Percentiles rank a stretch among this genome's conserved stretches.
Evolutionary conservation across 805 yeast genomes (phyloP).

Genomic region (Wickerhamiella azyma): DNA sequence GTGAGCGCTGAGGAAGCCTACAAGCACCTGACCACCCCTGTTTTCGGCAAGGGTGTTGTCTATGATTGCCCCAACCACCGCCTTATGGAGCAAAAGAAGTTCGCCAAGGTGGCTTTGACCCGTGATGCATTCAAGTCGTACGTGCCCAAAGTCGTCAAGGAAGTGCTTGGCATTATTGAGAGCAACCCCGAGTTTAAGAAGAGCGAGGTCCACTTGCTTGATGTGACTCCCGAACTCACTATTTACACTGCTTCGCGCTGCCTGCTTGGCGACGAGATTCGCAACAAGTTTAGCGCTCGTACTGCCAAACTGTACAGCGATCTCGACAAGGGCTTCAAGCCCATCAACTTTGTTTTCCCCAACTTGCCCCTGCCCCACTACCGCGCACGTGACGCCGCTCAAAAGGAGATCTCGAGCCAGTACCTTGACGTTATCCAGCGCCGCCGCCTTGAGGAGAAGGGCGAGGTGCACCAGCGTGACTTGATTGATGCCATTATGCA

Average conservation of each 20-base stretch:
- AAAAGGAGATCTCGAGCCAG: conserved; percentile 60
- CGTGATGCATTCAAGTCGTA: conserved; percentile 69
- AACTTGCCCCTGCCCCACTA: conserved; percentile 80
- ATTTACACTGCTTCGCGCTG: conserved; percentile 92
- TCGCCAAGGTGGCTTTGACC: conserved; percentile 80
- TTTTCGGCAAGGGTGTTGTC: conserved; percentile 92
- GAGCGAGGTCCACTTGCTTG: conserved; percentile 30
- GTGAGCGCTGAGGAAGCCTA: conserved; percentile 96
- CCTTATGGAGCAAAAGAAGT: conserved; percentile 97
- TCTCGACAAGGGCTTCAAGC: conserved; percentile 93
- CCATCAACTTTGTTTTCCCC: conserved; percentile 90
- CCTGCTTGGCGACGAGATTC: conserved; percentile 80
- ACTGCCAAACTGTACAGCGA: conserved; percentile 81
- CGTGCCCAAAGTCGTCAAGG: conserved; percentile 79
- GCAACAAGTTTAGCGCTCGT: conserved; percentile 63
- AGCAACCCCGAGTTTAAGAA: conserved; percentile 25
- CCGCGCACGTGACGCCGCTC: conserved; percentile 78
- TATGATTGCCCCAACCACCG: conserved; percentile 91
- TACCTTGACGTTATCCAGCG: conserved; percentile 64
- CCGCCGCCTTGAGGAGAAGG: conserved; percentile 38
- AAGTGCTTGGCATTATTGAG: conserved; percentile 52
- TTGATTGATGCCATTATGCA: conserved; percentile 78
- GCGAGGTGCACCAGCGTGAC: conserved; percentile 75
- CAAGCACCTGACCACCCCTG: conserved; percentile 96
- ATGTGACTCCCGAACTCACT: conserved; percentile 86